phyloP scores from a whole-genome alignment of 805 yeast species.

The Candida koratica region DNA sequence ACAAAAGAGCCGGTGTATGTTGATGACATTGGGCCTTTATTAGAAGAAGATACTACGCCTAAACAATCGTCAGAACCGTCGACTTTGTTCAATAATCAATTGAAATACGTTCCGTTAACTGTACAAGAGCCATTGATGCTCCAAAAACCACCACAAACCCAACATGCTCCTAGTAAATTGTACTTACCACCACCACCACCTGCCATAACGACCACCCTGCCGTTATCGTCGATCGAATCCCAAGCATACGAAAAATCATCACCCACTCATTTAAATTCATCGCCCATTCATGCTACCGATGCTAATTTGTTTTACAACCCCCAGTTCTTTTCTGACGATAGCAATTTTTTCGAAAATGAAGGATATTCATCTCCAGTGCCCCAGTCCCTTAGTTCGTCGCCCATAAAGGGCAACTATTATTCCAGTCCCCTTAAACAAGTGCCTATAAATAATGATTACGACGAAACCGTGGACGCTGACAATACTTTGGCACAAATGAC shows the following conservation, averaged over 20 bases:
- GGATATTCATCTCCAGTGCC: constrained; percentile 24
- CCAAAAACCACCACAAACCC: constrained; percentile 4
- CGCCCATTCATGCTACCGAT: constrained; percentile 22
- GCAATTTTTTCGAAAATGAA: constrained; percentile 9
- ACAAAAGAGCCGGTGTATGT: constrained; percentile 19
- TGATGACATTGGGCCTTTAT: constrained; percentile 35
- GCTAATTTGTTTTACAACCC: constrained; percentile 32
- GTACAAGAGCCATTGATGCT: constrained; percentile 29
- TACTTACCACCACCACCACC: constrained; percentile 38
- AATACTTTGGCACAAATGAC: constrained; percentile 38
- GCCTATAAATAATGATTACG: constrained; percentile 20
- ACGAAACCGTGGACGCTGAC: constrained; percentile 34
- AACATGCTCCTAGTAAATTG: not conserved
- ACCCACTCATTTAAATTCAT: constrained; percentile 19
- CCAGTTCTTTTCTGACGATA: constrained; percentile 37
- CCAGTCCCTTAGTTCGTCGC: constrained; percentile 29
- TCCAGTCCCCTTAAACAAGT: constrained; percentile 17
- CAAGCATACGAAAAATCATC: constrained; percentile 25
- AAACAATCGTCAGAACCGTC: constrained; percentile 4
- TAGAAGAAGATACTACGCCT: constrained; percentile 7
- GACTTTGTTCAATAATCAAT: constrained; percentile 6
- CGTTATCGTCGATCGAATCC: constrained; percentile 40
- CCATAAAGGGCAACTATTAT: constrained; percentile 21
- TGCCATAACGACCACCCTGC: constrained; percentile 30
- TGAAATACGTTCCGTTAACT: constrained; percentile 40